phyloP scores from a whole-genome alignment of 139 green algal genomes.

The Nannochloris sp. region DNA sequence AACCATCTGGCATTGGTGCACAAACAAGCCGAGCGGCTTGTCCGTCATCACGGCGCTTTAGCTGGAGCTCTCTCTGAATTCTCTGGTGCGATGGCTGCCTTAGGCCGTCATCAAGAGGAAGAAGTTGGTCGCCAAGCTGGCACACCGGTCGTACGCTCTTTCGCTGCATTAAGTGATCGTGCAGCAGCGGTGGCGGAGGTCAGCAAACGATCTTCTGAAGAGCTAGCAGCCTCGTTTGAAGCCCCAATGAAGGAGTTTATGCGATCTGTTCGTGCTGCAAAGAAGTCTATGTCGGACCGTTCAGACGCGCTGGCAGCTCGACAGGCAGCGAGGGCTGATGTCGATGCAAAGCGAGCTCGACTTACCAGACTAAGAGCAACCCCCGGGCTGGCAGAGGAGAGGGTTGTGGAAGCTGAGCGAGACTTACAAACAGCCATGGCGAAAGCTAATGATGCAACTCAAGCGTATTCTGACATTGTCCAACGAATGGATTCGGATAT shows the following conservation, averaged over 20 bases:
- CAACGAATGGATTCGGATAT: constrained; percentile 78
- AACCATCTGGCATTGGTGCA: constrained; percentile 74
- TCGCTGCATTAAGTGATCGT: constrained; percentile 32
- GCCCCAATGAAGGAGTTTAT: constrained; percentile 79
- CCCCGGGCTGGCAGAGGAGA: constrained; percentile 53
- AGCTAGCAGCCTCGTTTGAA: constrained; percentile 56
- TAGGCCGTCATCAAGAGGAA: constrained; percentile 18
- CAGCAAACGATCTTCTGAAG: neutral
- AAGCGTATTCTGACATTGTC: constrained; percentile 49
- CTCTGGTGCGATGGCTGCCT: constrained; percentile 32
- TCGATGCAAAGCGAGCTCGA: constrained; percentile 59
- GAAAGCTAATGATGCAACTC: constrained; percentile 39
- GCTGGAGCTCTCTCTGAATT: constrained; percentile 67
- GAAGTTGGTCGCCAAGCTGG: neutral
- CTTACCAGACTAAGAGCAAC: constrained; percentile 68
- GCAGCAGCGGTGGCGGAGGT: constrained; percentile 2
- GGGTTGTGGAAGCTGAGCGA: constrained; percentile 60
- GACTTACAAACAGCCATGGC: constrained; percentile 56
- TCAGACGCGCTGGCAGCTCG: constrained; percentile 37
- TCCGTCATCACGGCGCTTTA: constrained; percentile 64
- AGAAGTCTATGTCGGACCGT: constrained; percentile 61
- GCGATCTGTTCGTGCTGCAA: constrained; percentile 53
- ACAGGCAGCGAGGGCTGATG: constrained; percentile 40
- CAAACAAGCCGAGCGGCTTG: constrained; percentile 58
- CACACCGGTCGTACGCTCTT: constrained; percentile 9